These are phyloP conservation scores for Dactylellina sp. DNA, from an alignment of 2,329 filamentous ascomycete species.

Conservation along the genomic window DNA sequence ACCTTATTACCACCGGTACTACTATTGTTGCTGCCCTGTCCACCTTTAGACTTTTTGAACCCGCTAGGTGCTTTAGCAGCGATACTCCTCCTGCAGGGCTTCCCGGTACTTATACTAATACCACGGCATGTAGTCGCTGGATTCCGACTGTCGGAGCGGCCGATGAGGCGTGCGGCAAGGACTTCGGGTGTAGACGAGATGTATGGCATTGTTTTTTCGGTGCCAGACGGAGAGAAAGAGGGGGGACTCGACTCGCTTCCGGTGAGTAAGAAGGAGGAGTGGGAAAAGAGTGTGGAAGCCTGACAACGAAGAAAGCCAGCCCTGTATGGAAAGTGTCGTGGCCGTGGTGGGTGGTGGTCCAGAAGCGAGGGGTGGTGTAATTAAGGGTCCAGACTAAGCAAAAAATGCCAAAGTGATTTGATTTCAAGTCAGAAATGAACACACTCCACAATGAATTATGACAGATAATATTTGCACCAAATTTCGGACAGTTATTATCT, in stretches of 20 bases:
- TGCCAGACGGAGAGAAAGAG: not conserved
- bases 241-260: not conserved
- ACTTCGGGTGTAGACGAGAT: conserved; percentile 79
- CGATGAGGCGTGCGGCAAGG: conserved; percentile 70
- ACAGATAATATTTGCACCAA: no score
- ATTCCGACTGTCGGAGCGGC: conserved; percentile 85
- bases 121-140: conserved; percentile 87
- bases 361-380: no score
- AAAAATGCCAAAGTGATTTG: no score
- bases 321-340: conserved; percentile 3
- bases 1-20: conserved; percentile 58
- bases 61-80: conserved; percentile 64
- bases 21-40: conserved; percentile 52
- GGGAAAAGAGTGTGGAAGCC: conserved; percentile 16
- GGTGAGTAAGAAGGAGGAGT: conserved; percentile 4
- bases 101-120: conserved; percentile 79
- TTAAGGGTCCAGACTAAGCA: no score
- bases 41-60: conserved; percentile 60
- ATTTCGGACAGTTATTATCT: no score
- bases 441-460: no score
- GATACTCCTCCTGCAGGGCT: conserved; percentile 81
- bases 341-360: no score
- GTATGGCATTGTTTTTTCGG: conserved; percentile 70
- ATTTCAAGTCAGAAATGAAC: no score
- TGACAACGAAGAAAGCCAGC: conserved; percentile 18